Evolutionary conservation across 2,329 filamentous ascomycete species (phyloP).

Genomic region (Venturia nashicola): DNA sequence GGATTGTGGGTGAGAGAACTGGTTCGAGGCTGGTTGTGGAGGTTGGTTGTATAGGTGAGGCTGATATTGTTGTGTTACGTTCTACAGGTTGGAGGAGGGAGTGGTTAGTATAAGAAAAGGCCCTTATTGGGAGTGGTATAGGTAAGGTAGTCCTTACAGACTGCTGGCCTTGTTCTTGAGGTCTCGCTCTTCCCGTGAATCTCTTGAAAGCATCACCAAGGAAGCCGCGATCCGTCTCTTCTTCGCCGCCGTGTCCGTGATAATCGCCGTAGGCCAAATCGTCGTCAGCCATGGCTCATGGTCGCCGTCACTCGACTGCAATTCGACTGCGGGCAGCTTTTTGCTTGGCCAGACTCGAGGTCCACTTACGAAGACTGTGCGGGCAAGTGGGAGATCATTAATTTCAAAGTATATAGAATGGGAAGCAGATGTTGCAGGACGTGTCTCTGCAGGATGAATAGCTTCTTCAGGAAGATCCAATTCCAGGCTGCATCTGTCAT

Average conservation of each 20-base stretch:
- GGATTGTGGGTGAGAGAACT: slow-evolving; percentile 10
- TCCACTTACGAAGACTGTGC: neutral
- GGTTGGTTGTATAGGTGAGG: slow-evolving; percentile 13
- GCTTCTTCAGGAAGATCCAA: neutral
- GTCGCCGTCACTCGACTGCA: neutral
- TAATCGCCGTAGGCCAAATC: slow-evolving; percentile 44
- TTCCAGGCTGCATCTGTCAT: too few relatives aligned
- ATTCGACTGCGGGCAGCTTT: neutral
- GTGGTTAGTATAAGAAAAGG: neutral
- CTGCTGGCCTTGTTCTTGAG: neutral
- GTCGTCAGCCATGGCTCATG: slow-evolving; percentile 27
- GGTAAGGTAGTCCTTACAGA: slow-evolving; percentile 1
- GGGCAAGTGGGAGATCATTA: neutral
- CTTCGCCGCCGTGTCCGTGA: slow-evolving; percentile 22
- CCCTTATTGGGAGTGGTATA: neutral
- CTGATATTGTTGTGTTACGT: slow-evolving; percentile 11
- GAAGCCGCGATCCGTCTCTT: slow-evolving; percentile 36
- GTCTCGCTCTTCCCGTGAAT: neutral
- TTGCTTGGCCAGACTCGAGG: neutral
- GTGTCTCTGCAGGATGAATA: neutral
- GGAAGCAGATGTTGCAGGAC: neutral
- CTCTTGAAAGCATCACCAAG: slow-evolving; percentile 16
- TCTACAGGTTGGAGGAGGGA: slow-evolving; percentile 6
- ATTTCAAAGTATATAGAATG: neutral
- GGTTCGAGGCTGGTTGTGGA: slow-evolving; percentile 14